Evolutionary conservation across 2,329 filamentous ascomycete genomes (phyloP).

Genomic region (Cytospora schulzeri): DNA sequence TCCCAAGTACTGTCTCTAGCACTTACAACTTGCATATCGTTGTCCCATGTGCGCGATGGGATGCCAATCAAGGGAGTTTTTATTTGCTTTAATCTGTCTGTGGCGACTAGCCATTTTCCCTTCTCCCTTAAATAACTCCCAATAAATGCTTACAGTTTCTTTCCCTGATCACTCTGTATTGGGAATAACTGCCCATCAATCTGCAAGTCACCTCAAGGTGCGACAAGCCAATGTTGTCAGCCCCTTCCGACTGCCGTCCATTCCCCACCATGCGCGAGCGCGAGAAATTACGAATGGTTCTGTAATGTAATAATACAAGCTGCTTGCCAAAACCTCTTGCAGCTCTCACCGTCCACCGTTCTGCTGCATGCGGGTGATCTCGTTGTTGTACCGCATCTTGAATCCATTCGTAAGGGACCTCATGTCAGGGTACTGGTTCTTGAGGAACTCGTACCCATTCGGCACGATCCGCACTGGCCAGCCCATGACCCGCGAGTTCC

Average conservation of each 20-base stretch:
- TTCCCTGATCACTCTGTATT: not conserved
- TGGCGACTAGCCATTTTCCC: not conserved
- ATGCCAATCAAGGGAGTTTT: not conserved
- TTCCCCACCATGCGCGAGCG: not conserved
- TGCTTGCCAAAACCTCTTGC: not conserved
- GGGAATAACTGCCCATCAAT: not conserved
- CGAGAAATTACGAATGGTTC: constrained; percentile 1
- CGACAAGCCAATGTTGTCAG: not conserved
- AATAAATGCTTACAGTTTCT: not conserved
- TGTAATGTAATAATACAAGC: constrained; percentile 17
- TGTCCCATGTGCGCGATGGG: not conserved
- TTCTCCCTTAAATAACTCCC: not conserved
- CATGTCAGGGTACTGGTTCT: constrained; percentile 92
- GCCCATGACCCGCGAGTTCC: constrained; percentile 69
- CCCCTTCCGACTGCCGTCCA: not conserved
- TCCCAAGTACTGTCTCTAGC: no score
- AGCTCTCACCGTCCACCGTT: constrained; percentile 29
- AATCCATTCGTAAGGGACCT: constrained; percentile 94
- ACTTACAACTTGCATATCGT: not conserved
- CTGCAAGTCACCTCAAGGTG: not conserved
- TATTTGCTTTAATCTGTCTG: not conserved
- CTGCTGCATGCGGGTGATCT: constrained; percentile 62
- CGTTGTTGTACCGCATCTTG: constrained; percentile 75
- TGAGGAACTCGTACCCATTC: constrained; percentile 88
- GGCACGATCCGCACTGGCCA: constrained; percentile 92